Evolutionary conservation across 352 stramenopile genomes (phyloP).

Genomic region (Pythium brassicae): DNA sequence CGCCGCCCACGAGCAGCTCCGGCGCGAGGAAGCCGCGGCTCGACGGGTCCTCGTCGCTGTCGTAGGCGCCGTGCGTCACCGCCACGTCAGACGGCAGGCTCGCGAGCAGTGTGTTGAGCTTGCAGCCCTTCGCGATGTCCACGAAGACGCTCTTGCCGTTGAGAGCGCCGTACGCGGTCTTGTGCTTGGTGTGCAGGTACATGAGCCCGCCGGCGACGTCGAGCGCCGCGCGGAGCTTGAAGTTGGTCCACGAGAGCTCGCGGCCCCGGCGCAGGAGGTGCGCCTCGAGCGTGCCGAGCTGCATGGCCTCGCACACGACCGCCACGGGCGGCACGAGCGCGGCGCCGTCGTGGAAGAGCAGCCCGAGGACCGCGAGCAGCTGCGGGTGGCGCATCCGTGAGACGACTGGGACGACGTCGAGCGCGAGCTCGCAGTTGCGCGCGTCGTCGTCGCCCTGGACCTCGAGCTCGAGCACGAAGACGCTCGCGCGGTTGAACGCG

Average conservation of each 20-base stretch:
- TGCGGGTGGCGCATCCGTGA: conserved; percentile 70
- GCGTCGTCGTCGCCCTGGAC: conserved; percentile 47
- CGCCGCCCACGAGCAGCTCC: conserved; percentile 40
- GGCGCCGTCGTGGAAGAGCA: conserved; percentile 48
- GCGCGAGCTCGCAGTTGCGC: conserved; percentile 45
- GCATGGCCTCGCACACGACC: conserved; percentile 70
- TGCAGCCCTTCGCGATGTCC: conserved; percentile 67
- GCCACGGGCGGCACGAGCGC: conserved; percentile 34
- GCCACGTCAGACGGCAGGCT: conserved; percentile 33
- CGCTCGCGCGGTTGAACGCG: conserved; percentile 35
- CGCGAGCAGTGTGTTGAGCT: conserved; percentile 74
- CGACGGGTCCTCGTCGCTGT: background rate
- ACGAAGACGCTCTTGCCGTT: conserved; percentile 70
- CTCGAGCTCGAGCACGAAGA: conserved; percentile 44
- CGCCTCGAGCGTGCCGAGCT: conserved; percentile 57
- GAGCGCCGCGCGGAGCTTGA: conserved; percentile 69
- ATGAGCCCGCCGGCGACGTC: conserved; percentile 65
- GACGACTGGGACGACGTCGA: conserved; percentile 51
- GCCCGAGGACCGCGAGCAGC: conserved; percentile 48
- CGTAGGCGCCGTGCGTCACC: background rate
- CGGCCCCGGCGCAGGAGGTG: conserved; percentile 32
- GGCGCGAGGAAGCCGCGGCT: conserved; percentile 46
- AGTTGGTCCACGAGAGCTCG: conserved; percentile 64
- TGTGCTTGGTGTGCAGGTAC: conserved; percentile 74
- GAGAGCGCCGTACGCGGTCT: conserved; percentile 66